Percentiles rank a stretch among this genome's conserved stretches.
These are phyloP conservation scores for Ogataea ganodermae DNA, from an alignment of 805 yeast genomes.

Conservation along the genomic window DNA sequence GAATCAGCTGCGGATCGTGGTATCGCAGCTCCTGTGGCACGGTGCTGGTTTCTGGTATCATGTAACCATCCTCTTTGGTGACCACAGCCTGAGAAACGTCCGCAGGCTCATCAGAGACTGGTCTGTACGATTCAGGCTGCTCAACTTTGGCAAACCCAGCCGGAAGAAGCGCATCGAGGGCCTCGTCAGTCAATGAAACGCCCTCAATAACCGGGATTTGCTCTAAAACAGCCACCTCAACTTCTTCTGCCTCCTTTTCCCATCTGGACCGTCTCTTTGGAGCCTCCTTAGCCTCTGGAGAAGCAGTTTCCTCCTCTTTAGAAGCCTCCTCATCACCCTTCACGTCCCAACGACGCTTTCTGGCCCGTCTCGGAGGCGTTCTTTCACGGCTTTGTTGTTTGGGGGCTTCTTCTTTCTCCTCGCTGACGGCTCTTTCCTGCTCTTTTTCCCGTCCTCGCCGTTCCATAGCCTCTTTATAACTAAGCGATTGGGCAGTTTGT, in stretches of 20 bases:
- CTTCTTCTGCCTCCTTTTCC: constrained; percentile 18
- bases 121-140: constrained; percentile 49
- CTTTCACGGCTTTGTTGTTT: constrained; percentile 18
- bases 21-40: constrained; percentile 25
- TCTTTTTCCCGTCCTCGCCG: constrained; percentile 43
- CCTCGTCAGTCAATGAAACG: constrained; percentile 44
- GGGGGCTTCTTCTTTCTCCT: constrained; percentile 26
- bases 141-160: constrained; percentile 47
- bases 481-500: constrained; percentile 17
- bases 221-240: neutral
- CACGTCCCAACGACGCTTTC: constrained; percentile 49
- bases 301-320: constrained; percentile 14
- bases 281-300: constrained; percentile 5
- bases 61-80: constrained; percentile 40
- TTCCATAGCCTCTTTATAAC: constrained; percentile 46
- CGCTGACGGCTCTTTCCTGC: constrained; percentile 36
- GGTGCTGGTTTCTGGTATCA: constrained; percentile 53
- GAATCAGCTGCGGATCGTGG: constrained; percentile 42
- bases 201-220: constrained; percentile 36
- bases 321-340: constrained; percentile 35
- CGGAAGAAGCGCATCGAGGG: constrained; percentile 53
- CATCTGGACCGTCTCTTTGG: constrained; percentile 15
- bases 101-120: constrained; percentile 26
- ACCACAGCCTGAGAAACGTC: constrained; percentile 20
- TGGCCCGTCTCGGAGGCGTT: constrained; percentile 24